Conservation (phyloP, 768 basidiomycete species). For the Pleurotus ostreatus region DNA sequence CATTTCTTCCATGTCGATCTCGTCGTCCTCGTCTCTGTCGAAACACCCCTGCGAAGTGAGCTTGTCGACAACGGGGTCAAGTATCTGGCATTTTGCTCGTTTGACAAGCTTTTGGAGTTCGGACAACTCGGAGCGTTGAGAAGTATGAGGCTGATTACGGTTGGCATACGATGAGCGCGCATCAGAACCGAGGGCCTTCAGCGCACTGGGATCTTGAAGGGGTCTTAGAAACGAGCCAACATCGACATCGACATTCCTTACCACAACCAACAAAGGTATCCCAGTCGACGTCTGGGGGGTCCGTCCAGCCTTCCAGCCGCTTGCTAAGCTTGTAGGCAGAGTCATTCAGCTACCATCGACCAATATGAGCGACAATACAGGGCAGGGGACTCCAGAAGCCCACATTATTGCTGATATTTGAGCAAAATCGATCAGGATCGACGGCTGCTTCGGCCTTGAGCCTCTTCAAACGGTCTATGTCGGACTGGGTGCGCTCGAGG, state of each 20-base stretch:
- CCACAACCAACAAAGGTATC: conserved; percentile 51
- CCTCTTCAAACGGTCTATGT: conserved; percentile 52
- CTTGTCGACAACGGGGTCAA: conserved; percentile 43
- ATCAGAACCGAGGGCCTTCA: conserved; percentile 42
- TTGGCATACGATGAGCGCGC: conserved; percentile 30
- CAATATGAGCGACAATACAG: conserved; percentile 7
- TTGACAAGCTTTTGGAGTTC: conserved; percentile 57
- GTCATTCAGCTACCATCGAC: conserved; percentile 20
- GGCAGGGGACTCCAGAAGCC: conserved; percentile 5
- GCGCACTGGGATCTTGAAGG: conserved; percentile 47
- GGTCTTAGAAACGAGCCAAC: not conserved
- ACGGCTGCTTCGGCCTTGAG: conserved; percentile 36
- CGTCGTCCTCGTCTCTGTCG: conserved; percentile 34
- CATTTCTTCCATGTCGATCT: conserved; percentile 34
- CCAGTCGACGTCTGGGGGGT: conserved; percentile 59
- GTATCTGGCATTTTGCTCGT: conserved; percentile 41
- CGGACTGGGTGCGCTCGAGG: conserved; percentile 56
- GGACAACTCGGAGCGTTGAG: conserved; percentile 39
- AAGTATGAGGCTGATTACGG: conserved; percentile 32
- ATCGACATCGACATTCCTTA: conserved; percentile 24
- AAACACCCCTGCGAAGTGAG: conserved; percentile 32
- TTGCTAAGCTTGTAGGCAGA: conserved; percentile 36
- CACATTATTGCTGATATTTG: conserved; percentile 31
- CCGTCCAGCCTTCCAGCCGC: conserved; percentile 37
- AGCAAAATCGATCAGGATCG: conserved; percentile 28